Conservation (phyloP, 345 rosid species). For the Abelmoschus esculentus region DNA sequence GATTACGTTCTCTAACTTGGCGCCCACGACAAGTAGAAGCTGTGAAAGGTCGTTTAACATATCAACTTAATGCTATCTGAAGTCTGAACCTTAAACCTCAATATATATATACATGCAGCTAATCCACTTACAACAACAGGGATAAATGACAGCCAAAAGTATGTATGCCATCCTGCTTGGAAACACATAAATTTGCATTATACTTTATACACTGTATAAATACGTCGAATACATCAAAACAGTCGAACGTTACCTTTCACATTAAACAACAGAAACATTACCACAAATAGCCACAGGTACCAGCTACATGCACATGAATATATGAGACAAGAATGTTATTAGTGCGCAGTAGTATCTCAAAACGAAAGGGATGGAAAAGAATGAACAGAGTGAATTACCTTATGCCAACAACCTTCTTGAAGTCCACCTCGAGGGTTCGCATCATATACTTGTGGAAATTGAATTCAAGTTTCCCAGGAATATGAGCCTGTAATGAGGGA, state of each 20-base stretch:
- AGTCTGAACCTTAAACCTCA: neutral
- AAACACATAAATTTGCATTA: neutral
- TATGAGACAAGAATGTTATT: too few species aligned
- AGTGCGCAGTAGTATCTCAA: neutral
- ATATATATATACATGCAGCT: neutral
- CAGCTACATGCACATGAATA: conserved; percentile 29
- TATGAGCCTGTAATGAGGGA: conserved; percentile 32
- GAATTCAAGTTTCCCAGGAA: conserved; percentile 22
- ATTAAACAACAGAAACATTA: conserved; percentile 67
- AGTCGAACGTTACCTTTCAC: conserved; percentile 41
- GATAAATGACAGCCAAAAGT: conserved; percentile 80
- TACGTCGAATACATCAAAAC: neutral
- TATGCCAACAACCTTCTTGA: conserved; percentile 68
- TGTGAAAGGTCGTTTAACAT: conserved; percentile 18
- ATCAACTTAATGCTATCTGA: neutral
- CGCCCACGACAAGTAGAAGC: conserved; percentile 75
- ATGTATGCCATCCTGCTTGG: conserved; percentile 72
- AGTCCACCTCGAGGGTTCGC: conserved; percentile 56
- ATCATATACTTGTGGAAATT: conserved; percentile 65
- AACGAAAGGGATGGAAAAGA: neutral
- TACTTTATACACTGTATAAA: neutral
- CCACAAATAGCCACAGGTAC: conserved; percentile 88
- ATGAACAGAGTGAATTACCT: conserved; percentile 30
- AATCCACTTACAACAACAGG: conserved; percentile 60
- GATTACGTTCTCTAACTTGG: conserved; percentile 70